Evolutionary conservation across 495 filamentous ascomycete genomes (phyloP).

Genomic region (Cercophora sp.): DNA sequence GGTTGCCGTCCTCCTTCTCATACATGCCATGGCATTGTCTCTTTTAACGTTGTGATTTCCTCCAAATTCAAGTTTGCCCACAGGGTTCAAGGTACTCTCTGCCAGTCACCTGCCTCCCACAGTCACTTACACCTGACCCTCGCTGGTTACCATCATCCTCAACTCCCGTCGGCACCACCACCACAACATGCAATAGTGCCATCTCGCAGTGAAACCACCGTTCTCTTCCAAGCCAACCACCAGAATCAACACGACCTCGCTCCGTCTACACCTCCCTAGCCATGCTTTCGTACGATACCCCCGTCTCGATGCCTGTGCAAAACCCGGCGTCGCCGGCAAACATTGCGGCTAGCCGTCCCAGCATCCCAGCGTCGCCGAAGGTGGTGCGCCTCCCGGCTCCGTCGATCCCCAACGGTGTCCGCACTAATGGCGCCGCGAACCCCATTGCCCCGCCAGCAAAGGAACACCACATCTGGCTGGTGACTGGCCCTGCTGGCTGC

Average conservation of each 20-base stretch:
- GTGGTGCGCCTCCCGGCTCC: slow-evolving; percentile 26
- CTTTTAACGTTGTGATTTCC: slow-evolving; percentile 10
- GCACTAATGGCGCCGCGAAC: slow-evolving; percentile 22
- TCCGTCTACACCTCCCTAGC: slow-evolving; percentile 7
- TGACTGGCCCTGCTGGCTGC: slow-evolving; percentile 95
- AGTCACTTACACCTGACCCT: slow-evolving; percentile 6
- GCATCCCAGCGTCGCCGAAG: slow-evolving; percentile 32
- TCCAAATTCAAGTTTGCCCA: slow-evolving; percentile 6
- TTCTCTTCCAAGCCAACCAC: not conserved
- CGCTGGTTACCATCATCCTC: not conserved
- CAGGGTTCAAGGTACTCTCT: no score
- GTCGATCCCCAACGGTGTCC: slow-evolving; percentile 24
- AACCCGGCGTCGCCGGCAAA: slow-evolving; percentile 24
- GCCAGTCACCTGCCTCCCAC: not conserved
- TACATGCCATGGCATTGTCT: slow-evolving; percentile 7
- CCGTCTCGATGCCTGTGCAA: slow-evolving; percentile 35
- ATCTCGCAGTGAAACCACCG: not conserved
- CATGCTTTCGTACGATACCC: slow-evolving; percentile 43
- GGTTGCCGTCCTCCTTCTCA: slow-evolving; percentile 5
- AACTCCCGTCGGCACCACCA: not conserved
- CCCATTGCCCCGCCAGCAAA: slow-evolving; percentile 24
- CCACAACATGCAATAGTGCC: slow-evolving; percentile 17
- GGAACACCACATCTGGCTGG: slow-evolving; percentile 87
- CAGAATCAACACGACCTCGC: no score
- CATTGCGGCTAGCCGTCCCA: slow-evolving; percentile 32